Conservation (phyloP, 257 asterid genomes). For the Primulina tabacum region DNA sequence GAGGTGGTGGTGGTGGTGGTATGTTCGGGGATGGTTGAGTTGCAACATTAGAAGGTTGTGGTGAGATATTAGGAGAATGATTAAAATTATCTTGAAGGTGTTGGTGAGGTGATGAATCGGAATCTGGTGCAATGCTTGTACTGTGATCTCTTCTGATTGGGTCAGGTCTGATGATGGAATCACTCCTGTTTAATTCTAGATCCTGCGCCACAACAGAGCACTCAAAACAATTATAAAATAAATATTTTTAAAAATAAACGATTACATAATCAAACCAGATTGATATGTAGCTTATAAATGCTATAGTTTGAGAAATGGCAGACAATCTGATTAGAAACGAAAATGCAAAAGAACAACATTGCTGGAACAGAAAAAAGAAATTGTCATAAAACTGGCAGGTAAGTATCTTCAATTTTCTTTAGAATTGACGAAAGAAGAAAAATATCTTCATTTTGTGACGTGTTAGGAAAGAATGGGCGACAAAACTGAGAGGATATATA, state of each 20-base stretch:
- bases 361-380: background rate
- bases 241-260: too few species aligned
- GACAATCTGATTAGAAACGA: background rate
- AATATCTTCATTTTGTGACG: background rate
- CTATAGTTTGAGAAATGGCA: background rate
- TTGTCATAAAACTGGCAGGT: background rate
- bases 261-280: background rate
- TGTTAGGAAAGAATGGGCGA: background rate
- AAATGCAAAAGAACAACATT: background rate
- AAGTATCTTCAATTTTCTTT: background rate
- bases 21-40: constrained; percentile 32
- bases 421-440: background rate
- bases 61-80: constrained; percentile 37
- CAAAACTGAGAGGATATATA: background rate
- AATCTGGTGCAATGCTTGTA: constrained; percentile 28
- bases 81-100: constrained; percentile 38
- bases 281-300: background rate
- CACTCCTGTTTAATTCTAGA: constrained; percentile 40
- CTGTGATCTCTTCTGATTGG: constrained; percentile 25
- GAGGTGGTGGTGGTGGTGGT: constrained; percentile 40
- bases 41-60: constrained; percentile 36
- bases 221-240: constrained; percentile 7
- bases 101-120: constrained; percentile 35
- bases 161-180: constrained; percentile 27
- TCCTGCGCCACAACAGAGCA: constrained; percentile 44